Evolutionary conservation across 352 stramenopile species (phyloP).

Genomic region (Paralagenidium karlingii): DNA sequence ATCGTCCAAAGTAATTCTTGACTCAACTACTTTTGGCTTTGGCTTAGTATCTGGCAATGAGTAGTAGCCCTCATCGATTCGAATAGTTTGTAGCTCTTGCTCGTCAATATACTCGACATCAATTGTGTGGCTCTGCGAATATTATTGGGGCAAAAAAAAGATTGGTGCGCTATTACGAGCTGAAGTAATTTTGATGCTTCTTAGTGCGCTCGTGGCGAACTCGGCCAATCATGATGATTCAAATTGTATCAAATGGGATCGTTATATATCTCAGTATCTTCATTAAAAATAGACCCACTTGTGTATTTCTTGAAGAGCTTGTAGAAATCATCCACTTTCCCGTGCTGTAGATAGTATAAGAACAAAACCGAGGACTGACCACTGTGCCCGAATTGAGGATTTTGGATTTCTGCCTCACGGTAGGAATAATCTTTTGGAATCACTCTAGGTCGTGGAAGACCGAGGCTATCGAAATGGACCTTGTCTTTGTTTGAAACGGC

Average conservation of each 20-base stretch:
- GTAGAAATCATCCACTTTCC: slow-evolving; percentile 4
- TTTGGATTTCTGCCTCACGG: no score
- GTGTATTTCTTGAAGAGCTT: slow-evolving; percentile 8
- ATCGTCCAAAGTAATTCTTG: neutral
- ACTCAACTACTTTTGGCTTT: neutral
- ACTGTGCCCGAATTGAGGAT: no score
- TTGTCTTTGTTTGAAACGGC: slow-evolving; percentile 8
- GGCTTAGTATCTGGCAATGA: neutral
- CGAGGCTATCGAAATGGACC: slow-evolving; percentile 5
- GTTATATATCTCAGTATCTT: no score
- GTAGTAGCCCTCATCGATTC: neutral
- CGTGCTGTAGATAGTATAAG: slow-evolving; percentile 10
- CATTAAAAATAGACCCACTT: slow-evolving; percentile 5
- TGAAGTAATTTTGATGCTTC: no score
- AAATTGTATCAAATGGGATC: no score
- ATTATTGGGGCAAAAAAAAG: no score
- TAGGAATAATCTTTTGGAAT: no score
- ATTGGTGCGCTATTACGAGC: no score
- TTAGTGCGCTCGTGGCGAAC: no score
- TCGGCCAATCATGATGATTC: no score
- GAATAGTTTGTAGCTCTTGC: neutral
- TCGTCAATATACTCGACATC: neutral
- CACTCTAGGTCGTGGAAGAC: no score
- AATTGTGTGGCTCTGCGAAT: neutral
- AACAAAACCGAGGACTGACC: no score